Conservation (phyloP, 208 protist species). For the Herpetomonas tarakana region DNA sequence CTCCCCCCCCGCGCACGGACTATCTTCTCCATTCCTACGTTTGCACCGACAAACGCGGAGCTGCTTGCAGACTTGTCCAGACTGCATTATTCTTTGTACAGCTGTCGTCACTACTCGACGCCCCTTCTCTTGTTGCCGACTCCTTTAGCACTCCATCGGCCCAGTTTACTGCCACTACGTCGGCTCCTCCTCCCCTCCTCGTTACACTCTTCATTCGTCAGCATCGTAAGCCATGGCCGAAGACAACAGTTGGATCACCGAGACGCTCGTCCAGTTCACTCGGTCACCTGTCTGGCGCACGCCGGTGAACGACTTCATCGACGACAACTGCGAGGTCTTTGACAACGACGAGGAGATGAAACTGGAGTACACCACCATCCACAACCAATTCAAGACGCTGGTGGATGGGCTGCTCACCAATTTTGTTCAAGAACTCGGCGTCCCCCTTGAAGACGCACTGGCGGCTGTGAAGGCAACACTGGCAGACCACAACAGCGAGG, state of each 20-base stretch:
- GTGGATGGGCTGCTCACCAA: constrained; percentile 81
- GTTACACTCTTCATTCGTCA: too few relatives aligned
- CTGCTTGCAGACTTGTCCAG: too few relatives aligned
- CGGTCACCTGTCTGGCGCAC: constrained; percentile 79
- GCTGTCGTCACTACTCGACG: too few relatives aligned
- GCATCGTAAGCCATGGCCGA: constrained; percentile 22
- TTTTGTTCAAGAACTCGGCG: constrained; percentile 78
- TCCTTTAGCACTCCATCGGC: too few relatives aligned
- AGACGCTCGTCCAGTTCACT: constrained; percentile 84
- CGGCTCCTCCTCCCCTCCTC: too few relatives aligned
- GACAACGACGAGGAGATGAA: constrained; percentile 87
- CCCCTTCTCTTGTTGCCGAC: too few relatives aligned
- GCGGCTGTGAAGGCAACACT: constrained; percentile 36
- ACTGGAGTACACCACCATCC: constrained; percentile 83
- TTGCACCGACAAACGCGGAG: too few relatives aligned
- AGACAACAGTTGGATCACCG: constrained; percentile 70
- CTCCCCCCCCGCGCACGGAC: too few relatives aligned
- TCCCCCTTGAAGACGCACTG: constrained; percentile 52
- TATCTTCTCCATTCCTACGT: too few relatives aligned
- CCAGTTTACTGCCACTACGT: too few relatives aligned
- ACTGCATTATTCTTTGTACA: too few relatives aligned
- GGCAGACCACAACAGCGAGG: constrained; percentile 5
- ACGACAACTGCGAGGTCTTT: constrained; percentile 91
- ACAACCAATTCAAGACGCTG: constrained; percentile 76
- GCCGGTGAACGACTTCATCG: constrained; percentile 87